Evolutionary conservation across 2,329 filamentous ascomycete genomes (phyloP).

Genomic region (Apiospora aurea): DNA sequence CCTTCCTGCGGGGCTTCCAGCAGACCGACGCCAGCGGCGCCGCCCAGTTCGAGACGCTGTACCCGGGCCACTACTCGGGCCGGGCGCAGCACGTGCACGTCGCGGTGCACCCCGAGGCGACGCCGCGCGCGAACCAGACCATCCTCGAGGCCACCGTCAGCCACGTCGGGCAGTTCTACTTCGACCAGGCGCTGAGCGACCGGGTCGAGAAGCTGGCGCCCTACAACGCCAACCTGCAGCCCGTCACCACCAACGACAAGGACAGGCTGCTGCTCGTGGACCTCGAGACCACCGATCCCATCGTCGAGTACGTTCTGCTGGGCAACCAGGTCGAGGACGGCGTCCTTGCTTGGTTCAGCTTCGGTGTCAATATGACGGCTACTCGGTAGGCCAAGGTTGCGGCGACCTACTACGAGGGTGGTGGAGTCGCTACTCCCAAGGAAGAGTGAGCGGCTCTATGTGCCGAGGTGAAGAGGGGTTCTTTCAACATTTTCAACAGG

Average conservation of each 20-base stretch:
- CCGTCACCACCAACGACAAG: constrained; percentile 41
- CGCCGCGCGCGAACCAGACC: constrained; percentile 49
- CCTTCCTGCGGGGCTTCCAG: constrained; percentile 51
- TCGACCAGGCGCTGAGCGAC: constrained; percentile 64
- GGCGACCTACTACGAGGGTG: constrained; percentile 33
- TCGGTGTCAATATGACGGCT: constrained; percentile 49
- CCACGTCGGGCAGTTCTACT: constrained; percentile 72
- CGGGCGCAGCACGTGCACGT: constrained; percentile 58
- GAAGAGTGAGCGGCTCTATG: not conserved
- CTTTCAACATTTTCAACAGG: too few species aligned
- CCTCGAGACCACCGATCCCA: constrained; percentile 3
- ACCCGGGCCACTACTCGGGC: constrained; percentile 52
- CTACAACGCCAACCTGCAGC: constrained; percentile 50
- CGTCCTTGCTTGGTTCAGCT: constrained; percentile 56
- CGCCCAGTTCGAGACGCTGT: constrained; percentile 49
- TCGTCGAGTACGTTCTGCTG: constrained; percentile 58
- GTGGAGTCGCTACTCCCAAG: constrained; percentile 31
- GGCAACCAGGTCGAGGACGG: constrained; percentile 56
- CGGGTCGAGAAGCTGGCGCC: constrained; percentile 52
- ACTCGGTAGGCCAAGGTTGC: constrained; percentile 30
- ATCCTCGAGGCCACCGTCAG: constrained; percentile 58
- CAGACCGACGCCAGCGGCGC: constrained; percentile 50
- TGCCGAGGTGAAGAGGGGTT: too few species aligned
- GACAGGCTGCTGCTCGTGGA: not conserved
- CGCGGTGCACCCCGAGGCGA: constrained; percentile 51